phyloP scores from a whole-genome alignment of 176 grass and related monocot species.

The Musa itinerans region DNA sequence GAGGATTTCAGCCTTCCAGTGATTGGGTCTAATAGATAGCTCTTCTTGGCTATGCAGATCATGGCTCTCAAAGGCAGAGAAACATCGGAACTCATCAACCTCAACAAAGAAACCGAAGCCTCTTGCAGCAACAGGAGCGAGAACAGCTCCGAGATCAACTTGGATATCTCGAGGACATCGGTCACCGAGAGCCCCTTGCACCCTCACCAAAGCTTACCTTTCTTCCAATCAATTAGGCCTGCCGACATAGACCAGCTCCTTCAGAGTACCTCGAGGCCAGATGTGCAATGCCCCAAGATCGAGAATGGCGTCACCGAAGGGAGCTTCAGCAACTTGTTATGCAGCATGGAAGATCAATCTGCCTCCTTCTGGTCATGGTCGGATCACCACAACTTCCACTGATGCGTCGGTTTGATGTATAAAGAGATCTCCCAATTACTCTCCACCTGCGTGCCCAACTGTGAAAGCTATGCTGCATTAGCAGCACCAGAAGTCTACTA shows the following conservation, averaged over 20 bases:
- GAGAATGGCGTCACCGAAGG: slow-evolving; percentile 32
- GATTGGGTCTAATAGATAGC: slow-evolving; percentile 18
- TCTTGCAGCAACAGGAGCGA: slow-evolving; percentile 20
- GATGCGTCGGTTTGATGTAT: slow-evolving; percentile 10
- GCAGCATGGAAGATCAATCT: slow-evolving; percentile 75
- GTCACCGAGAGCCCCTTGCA: slow-evolving; percentile 11
- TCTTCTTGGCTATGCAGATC: slow-evolving; percentile 3
- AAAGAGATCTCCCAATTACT: neutral
- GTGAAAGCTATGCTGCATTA: neutral
- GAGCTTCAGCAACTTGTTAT: slow-evolving; percentile 39
- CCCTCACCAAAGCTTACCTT: slow-evolving; percentile 24
- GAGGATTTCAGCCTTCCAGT: slow-evolving; percentile 24
- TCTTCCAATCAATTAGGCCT: slow-evolving; percentile 23
- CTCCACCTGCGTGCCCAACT: too few relatives aligned
- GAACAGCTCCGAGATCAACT: slow-evolving; percentile 23
- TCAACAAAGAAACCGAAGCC: slow-evolving; percentile 18
- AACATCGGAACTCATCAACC: slow-evolving; percentile 20
- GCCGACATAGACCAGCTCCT: slow-evolving; percentile 26
- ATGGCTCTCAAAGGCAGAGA: slow-evolving; percentile 7
- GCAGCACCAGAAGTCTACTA: neutral
- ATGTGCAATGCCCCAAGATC: slow-evolving; percentile 24
- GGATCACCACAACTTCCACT: slow-evolving; percentile 86
- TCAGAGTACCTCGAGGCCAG: slow-evolving; percentile 27
- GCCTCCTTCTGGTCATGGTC: slow-evolving; percentile 77
- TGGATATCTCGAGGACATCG: slow-evolving; percentile 31